These are phyloP conservation scores for Cyberlindnera samutprakarnensis DNA, from an alignment of 805 yeast species.

Conservation along the genomic window DNA sequence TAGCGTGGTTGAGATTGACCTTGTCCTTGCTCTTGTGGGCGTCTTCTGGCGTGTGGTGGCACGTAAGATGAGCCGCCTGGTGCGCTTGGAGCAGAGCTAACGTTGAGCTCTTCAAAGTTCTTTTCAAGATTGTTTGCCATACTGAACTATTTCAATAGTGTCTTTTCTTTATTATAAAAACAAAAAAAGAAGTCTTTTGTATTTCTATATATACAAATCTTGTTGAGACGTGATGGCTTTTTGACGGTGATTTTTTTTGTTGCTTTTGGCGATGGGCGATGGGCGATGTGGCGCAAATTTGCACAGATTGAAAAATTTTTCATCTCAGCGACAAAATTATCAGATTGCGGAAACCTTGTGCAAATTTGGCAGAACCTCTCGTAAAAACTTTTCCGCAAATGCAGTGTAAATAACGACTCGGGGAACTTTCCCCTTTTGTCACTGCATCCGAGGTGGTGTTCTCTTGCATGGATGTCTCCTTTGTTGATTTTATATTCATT, in stretches of 20 bases:
- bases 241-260: background rate
- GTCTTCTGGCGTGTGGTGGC: conserved; percentile 45
- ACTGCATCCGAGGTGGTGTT: too few relatives aligned
- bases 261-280: background rate
- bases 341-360: too few relatives aligned
- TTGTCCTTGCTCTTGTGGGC: conserved; percentile 22
- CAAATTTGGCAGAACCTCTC: too few relatives aligned
- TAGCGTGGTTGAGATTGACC: conserved; percentile 2
- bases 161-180: background rate
- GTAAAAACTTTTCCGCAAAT: too few relatives aligned
- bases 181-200: background rate
- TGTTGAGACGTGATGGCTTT: too few relatives aligned
- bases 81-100: conserved; percentile 26
- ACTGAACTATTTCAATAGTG: background rate
- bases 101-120: conserved; percentile 49
- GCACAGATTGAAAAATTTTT: background rate
- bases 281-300: background rate
- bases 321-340: background rate
- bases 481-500: too few relatives aligned
- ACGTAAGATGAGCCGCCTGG: conserved; percentile 35
- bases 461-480: too few relatives aligned
- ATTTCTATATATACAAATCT: too few relatives aligned
- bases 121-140: conserved; percentile 48
- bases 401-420: too few relatives aligned
- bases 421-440: too few relatives aligned